phyloP scores from a whole-genome alignment of 257 asterid genomes.

The Paraleonurus japonicus region DNA sequence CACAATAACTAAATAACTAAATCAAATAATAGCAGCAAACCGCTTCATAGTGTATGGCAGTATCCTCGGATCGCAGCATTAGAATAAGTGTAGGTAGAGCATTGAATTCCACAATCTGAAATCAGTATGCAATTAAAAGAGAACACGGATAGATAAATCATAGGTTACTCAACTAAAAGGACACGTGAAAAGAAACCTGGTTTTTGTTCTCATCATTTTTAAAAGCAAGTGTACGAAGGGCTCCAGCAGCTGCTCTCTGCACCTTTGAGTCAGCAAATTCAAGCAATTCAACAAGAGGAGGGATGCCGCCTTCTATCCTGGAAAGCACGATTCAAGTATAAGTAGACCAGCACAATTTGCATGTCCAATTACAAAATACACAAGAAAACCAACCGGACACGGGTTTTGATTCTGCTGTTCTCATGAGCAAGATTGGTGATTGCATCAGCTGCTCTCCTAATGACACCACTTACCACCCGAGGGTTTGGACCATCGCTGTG shows the following conservation, averaged over 20 bases:
- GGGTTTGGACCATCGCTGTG: slow-evolving; percentile 59
- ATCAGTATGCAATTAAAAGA: slow-evolving; percentile 24
- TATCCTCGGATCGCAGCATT: slow-evolving; percentile 94
- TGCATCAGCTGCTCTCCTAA: slow-evolving; percentile 97
- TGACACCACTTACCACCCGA: slow-evolving; percentile 80
- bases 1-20: slow-evolving; percentile 12
- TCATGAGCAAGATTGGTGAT: slow-evolving; percentile 98
- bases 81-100: slow-evolving; percentile 93
- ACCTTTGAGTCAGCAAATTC: slow-evolving; percentile 90
- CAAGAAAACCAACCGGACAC: slow-evolving; percentile 68
- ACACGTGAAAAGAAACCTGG: slow-evolving; percentile 48
- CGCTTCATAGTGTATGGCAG: slow-evolving; percentile 99
- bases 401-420: slow-evolving; percentile 88
- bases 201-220: slow-evolving; percentile 96
- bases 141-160: neutral
- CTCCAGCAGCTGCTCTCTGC: slow-evolving; percentile 99
- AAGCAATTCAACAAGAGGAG: slow-evolving; percentile 97
- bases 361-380: neutral
- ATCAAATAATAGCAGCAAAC: slow-evolving; percentile 36
- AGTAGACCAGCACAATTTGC: neutral
- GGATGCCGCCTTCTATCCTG: slow-evolving; percentile 96
- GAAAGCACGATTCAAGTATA: slow-evolving; percentile 13
- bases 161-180: neutral
- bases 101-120: slow-evolving; percentile 95
- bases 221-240: slow-evolving; percentile 94